phyloP scores from a whole-genome alignment of 148 eudicot species.

The Cornus florida region DNA sequence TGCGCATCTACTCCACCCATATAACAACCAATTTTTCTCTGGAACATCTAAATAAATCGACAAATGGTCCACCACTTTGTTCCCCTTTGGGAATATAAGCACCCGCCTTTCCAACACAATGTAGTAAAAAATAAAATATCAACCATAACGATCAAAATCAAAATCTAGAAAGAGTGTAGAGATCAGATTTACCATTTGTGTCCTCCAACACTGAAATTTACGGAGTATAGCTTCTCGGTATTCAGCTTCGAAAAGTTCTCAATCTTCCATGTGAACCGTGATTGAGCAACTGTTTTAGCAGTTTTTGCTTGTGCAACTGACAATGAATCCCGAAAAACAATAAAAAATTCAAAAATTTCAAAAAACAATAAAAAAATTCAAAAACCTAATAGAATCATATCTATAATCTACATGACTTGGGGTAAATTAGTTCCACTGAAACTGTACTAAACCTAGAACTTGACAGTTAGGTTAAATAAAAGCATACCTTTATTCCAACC shows the following conservation, averaged over 20 bases:
- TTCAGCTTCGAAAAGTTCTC: conserved; percentile 33
- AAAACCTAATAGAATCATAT: not conserved
- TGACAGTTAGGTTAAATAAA: not conserved
- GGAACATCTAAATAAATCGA: conserved; percentile 98
- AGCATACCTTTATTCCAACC: conserved; percentile 10
- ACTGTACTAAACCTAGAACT: not conserved
- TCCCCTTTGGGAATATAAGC: conserved; percentile 86
- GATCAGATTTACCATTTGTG: conserved; percentile 26
- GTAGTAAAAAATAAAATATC: not conserved
- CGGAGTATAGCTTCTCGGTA: conserved; percentile 25
- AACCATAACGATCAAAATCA: not conserved
- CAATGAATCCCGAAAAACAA: not conserved
- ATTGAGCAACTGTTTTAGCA: conserved; percentile 3
- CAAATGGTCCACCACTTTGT: conserved; percentile 79
- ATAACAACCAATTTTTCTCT: conserved; percentile 18
- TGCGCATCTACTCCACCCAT: conserved; percentile 90
- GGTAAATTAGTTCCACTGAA: not conserved
- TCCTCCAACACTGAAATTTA: conserved; percentile 24
- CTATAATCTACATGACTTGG: not conserved
- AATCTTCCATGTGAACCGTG: conserved; percentile 28
- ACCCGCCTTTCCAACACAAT: conserved; percentile 65
- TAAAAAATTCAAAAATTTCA: not conserved
- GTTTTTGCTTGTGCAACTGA: conserved; percentile 18
- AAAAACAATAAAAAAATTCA: not conserved
- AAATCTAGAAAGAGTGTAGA: not conserved